These are phyloP conservation scores for Leucosporidium yakuticum DNA, from an alignment of 768 basidiomycete genomes.

Conservation along the genomic window DNA sequence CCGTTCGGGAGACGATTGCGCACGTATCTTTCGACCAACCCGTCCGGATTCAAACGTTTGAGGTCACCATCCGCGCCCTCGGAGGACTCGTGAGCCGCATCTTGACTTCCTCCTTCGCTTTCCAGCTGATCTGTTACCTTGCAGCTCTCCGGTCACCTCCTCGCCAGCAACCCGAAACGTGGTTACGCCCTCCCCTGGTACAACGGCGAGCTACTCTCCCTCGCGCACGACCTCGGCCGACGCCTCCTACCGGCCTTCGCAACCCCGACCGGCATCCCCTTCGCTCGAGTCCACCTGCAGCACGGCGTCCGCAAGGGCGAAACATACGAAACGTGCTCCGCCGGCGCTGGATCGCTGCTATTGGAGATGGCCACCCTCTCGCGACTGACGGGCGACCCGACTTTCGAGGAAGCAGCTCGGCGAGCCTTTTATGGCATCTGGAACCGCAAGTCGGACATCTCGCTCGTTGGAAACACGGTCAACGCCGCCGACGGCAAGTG, in stretches of 20 bases:
- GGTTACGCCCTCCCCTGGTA: conserved; percentile 58
- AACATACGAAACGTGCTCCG: conserved; percentile 83
- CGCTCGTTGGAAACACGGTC: conserved; percentile 80
- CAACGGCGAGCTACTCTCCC: conserved; percentile 58
- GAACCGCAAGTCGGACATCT: conserved; percentile 80
- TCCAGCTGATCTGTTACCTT: background rate
- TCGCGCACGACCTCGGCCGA: conserved; percentile 81
- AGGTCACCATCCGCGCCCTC: conserved; percentile 88
- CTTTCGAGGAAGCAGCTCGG: conserved; percentile 81
- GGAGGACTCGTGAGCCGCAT: conserved; percentile 59
- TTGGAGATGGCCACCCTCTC: conserved; percentile 91
- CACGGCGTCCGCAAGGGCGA: conserved; percentile 53
- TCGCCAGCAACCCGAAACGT: conserved; percentile 37
- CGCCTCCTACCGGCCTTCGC: conserved; percentile 83
- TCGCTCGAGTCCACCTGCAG: conserved; percentile 61
- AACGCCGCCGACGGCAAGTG: conserved; percentile 51
- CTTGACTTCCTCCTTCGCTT: background rate
- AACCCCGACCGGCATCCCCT: conserved; percentile 86
- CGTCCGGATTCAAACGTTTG: conserved; percentile 96
- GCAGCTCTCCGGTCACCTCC: conserved; percentile 68
- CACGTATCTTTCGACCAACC: conserved; percentile 88
- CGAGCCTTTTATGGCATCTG: conserved; percentile 89
- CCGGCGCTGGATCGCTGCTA: conserved; percentile 86
- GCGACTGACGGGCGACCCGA: conserved; percentile 78
- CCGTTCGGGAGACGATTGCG: conserved; percentile 70